A percentile compares a stretch with the other conserved stretches of the same genome.
Evolutionary conservation across 2,329 filamentous ascomycete genomes (phyloP).

Genomic region (Daldinia sp.): DNA sequence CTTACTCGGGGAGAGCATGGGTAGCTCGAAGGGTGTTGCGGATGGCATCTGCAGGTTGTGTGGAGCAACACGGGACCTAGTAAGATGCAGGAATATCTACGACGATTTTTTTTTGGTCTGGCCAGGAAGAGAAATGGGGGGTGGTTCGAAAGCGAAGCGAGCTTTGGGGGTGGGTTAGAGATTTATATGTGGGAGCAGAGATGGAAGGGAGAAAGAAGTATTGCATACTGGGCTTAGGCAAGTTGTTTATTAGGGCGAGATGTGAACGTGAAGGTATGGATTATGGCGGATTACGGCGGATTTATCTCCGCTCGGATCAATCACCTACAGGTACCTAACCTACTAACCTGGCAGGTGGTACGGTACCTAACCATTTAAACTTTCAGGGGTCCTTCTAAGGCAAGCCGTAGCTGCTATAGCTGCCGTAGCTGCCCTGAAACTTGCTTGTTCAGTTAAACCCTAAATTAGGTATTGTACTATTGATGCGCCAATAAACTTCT

Average conservation of each 20-base stretch:
- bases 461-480: too few species aligned
- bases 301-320: constrained; percentile 18
- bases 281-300: constrained; percentile 6
- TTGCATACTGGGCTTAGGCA: constrained; percentile 15
- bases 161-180: too few species aligned
- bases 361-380: neutral
- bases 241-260: constrained; percentile 29
- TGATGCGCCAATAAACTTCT: too few species aligned
- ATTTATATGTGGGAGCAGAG: constrained; percentile 4
- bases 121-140: neutral
- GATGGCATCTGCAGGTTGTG: constrained; percentile 48
- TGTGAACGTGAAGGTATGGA: constrained; percentile 18
- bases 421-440: too few species aligned
- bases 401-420: neutral
- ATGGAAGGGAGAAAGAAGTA: constrained; percentile 9
- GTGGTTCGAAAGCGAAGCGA: neutral
- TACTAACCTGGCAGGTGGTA: too few species aligned
- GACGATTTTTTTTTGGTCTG: neutral
- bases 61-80: neutral
- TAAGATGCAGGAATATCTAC: neutral
- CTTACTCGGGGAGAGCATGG: constrained; percentile 45
- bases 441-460: neutral
- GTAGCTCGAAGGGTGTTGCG: constrained; percentile 45
- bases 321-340: constrained; percentile 1
- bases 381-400: neutral